Evolutionary conservation across 805 yeast species (phyloP).

Genomic region (Pichia cephalocereana): DNA sequence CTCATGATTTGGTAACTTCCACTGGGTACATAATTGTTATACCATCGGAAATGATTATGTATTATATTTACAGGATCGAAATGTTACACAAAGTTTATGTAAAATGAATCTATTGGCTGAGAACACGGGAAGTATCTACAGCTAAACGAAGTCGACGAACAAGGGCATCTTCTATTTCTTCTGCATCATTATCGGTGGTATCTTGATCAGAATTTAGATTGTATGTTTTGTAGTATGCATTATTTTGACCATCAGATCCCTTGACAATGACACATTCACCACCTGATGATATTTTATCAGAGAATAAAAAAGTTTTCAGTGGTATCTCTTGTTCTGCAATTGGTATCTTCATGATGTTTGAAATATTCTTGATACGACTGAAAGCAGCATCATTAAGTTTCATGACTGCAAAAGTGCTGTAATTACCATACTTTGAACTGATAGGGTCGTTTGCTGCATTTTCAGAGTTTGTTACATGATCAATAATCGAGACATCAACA

Average conservation of each 20-base stretch:
- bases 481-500: slow-evolving; percentile 8
- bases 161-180: background rate
- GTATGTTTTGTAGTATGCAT: background rate
- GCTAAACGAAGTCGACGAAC: background rate
- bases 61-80: no score
- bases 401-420: background rate
- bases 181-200: background rate
- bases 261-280: background rate
- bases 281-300: background rate
- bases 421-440: background rate
- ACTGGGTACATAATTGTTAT: no score
- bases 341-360: background rate
- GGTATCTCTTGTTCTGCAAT: background rate
- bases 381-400: background rate
- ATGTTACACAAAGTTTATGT: no score
- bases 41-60: no score
- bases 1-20: no score
- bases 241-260: background rate
- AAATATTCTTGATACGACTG: background rate
- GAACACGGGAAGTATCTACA: background rate
- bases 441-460: background rate
- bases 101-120: background rate
- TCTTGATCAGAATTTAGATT: background rate
- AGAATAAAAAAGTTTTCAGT: background rate
- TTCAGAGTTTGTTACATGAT: slow-evolving; percentile 1